These are phyloP conservation scores for Monascus purpureus DNA, from an alignment of 495 filamentous ascomycete genomes.

Conservation along the genomic window DNA sequence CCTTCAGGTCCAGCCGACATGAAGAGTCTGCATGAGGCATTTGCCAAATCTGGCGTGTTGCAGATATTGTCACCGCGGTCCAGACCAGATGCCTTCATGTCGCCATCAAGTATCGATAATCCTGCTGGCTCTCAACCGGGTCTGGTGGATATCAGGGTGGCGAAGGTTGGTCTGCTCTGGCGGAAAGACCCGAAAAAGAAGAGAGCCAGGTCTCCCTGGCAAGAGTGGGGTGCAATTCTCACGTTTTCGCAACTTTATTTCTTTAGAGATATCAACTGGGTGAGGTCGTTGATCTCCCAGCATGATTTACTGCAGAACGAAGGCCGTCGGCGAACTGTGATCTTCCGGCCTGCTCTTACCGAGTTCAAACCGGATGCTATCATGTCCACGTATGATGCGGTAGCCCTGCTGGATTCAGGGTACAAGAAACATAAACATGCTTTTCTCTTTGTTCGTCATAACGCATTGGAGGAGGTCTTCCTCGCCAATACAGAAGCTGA, in stretches of 20 bases:
- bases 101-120: conserved; percentile 66
- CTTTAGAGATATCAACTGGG: conserved; percentile 84
- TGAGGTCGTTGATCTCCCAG: conserved; percentile 81
- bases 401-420: conserved; percentile 68
- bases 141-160: conserved; percentile 92
- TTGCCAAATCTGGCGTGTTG: conserved; percentile 77
- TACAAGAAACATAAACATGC: conserved; percentile 97
- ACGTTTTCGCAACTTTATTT: conserved; percentile 94
- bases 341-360: conserved; percentile 78
- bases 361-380: conserved; percentile 86
- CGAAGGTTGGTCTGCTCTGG: conserved; percentile 92
- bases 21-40: conserved; percentile 65
- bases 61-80: conserved; percentile 91
- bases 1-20: conserved; percentile 61
- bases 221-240: conserved; percentile 93
- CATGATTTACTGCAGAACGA: conserved; percentile 61
- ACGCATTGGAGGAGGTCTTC: conserved; percentile 79
- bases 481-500: conserved; percentile 78
- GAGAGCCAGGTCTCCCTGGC: conserved; percentile 89
- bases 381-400: conserved; percentile 84
- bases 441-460: conserved; percentile 80
- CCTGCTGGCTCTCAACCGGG: conserved; percentile 81
- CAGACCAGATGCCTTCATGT: conserved; percentile 87
- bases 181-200: conserved; percentile 92
- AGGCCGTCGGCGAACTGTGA: conserved; percentile 41